Base-by-base conservation (phyloP, 73 alveolate species). In the Paramecium sexaurelia region DNA sequence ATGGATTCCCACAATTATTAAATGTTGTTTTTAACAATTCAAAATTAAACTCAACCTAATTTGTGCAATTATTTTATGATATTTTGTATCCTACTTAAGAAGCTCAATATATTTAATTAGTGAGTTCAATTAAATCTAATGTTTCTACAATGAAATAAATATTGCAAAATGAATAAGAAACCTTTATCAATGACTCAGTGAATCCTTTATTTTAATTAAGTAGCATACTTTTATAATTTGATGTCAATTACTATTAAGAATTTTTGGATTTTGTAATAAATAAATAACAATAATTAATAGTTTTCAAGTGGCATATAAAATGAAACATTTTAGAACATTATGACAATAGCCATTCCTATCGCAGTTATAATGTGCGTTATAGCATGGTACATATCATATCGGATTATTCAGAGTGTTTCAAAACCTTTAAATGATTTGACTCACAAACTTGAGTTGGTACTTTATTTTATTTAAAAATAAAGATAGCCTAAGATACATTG, bases 381-480 rank as follows among this genome's bases (percentile, higher is more conserved):
- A 27, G 87, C 87, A 36, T 73, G 87, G 87, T 73, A 39, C 66
- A 73, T 73, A 15, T 73, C 87, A 0, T 73, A 36, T 39, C 8
- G 87, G 8, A 73, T 73, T 2, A 73, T 73, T 1, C 40, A 73
- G 43, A 36, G 66, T 36, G 87, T 73, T 20, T 73, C 87, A 0
- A 73, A 73, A n/a, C 87, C 87, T 7, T 2, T 73, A 35, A 73
- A 39, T 73, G 87, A 73, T 73, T 73, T 73, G 7, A 39, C 55
- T 20, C 87, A 73, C 35, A 73, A 73, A 73, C 57, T 73, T 2
- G 87, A 73, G 35, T 36, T 73, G 33, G 87, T 73, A 73, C 13
- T 13, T 29, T 6, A 3, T 13, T 11, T 33, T 2, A 73, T 33
- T 5, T 15, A 15, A 66, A 29, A 13, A 2, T 8, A 19, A 0